phyloP scores from a whole-genome alignment of 257 asterid genomes.

The Solanum ossicruentum region DNA sequence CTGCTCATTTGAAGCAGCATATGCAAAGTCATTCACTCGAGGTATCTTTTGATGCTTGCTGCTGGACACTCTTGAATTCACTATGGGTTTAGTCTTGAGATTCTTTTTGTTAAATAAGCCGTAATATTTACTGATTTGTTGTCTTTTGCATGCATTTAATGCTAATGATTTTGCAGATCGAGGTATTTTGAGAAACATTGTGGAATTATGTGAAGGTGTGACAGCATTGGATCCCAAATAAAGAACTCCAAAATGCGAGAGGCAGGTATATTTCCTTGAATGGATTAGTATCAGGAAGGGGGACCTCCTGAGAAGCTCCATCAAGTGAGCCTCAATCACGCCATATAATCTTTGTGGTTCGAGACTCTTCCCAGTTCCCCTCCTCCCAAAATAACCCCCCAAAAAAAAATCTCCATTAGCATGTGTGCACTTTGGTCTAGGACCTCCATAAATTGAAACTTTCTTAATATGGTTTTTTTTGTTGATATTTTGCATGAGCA shows the following conservation, averaged over 20 bases:
- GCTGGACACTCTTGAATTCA: not conserved
- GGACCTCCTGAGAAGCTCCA: conserved; percentile 99
- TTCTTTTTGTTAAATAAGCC: not conserved
- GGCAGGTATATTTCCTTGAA: conserved; percentile 52
- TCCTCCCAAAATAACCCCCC: not conserved
- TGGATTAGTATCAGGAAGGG: conserved; percentile 99
- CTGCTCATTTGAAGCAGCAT: conserved; percentile 86
- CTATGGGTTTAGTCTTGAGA: not conserved
- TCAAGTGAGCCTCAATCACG: conserved; percentile 98
- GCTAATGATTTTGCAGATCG: conserved; percentile 30
- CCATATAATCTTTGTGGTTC: conserved; percentile 5
- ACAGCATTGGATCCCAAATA: conserved; percentile 96
- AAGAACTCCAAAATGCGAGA: conserved; percentile 96
- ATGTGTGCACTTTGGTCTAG: not conserved
- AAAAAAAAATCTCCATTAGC: not conserved
- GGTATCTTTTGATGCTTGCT: conserved; percentile 18
- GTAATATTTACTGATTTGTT: not conserved
- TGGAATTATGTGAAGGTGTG: conserved; percentile 48
- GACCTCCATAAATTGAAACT: not conserved
- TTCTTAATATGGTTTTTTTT: not conserved
- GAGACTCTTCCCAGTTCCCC: not conserved
- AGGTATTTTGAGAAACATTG: conserved; percentile 9
- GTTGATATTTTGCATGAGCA: conserved; percentile 12
- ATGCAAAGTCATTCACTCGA: conserved; percentile 78
- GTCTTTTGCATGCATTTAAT: not conserved